Conservation (phyloP, 2,329 filamentous ascomycete genomes). For the Pseudogymnoascus sp. region DNA sequence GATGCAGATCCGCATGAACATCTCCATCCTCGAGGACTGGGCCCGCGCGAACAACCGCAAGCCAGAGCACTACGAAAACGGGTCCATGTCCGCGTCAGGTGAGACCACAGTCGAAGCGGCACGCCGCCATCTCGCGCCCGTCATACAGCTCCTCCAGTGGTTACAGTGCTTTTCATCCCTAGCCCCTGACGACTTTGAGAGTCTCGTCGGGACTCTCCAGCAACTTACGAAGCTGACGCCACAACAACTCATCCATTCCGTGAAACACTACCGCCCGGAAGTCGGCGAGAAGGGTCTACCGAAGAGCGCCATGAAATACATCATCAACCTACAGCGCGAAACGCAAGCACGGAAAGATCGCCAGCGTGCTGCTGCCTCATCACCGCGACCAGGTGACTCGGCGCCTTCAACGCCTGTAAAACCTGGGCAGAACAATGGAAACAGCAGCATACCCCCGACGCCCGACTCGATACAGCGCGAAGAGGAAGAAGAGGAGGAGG, state of each 20-base stretch:
- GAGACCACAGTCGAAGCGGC: slow-evolving; percentile 82
- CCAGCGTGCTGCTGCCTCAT: slow-evolving; percentile 40
- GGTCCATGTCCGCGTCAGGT: slow-evolving; percentile 74
- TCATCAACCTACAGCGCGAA: slow-evolving; percentile 71
- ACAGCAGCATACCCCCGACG: slow-evolving; percentile 36
- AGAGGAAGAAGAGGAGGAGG: slow-evolving; percentile 47
- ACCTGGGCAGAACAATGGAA: slow-evolving; percentile 19
- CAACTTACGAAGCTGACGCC: slow-evolving; percentile 79
- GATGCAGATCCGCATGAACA: slow-evolving; percentile 99
- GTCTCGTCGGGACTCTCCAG: slow-evolving; percentile 77
- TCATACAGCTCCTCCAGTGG: slow-evolving; percentile 94
- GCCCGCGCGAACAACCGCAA: slow-evolving; percentile 85
- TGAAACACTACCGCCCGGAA: slow-evolving; percentile 87
- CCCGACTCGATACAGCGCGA: slow-evolving; percentile 21
- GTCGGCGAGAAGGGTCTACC: slow-evolving; percentile 89
- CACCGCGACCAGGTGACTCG: slow-evolving; percentile 28
- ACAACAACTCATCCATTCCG: slow-evolving; percentile 83
- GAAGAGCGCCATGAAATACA: slow-evolving; percentile 80
- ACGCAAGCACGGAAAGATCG: slow-evolving; percentile 50
- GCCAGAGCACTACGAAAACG: slow-evolving; percentile 91
- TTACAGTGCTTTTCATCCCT: slow-evolving; percentile 94
- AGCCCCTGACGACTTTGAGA: slow-evolving; percentile 74
- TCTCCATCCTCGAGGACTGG: slow-evolving; percentile 93
- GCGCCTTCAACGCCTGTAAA: slow-evolving; percentile 38
- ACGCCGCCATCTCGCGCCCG: slow-evolving; percentile 73